These are phyloP conservation scores for Candida tropicalis DNA, from an alignment of 1,139 yeast species.

Conservation along the genomic window DNA sequence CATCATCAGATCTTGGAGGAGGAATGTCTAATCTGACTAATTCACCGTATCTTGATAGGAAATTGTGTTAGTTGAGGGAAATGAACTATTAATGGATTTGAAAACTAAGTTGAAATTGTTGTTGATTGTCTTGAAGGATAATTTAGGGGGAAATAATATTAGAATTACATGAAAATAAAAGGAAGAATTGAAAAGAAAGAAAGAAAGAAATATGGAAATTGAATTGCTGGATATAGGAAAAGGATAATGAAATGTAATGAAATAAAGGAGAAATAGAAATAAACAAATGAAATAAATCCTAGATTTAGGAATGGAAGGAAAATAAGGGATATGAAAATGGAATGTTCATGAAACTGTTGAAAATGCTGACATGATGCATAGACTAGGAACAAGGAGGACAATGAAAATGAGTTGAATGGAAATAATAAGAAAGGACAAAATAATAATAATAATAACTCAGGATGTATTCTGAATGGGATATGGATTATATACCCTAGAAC, in stretches of 20 bases:
- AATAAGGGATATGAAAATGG: conserved; percentile 7
- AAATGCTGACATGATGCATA: conserved; percentile 5
- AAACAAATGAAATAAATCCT: conserved; percentile 4
- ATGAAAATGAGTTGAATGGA: too few relatives aligned
- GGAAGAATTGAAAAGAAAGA: not conserved
- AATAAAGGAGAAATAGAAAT: conserved; percentile 11
- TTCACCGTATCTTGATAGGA: conserved; percentile 53
- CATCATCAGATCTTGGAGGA: conserved; percentile 66
- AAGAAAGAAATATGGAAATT: conserved; percentile 8
- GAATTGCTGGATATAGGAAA: conserved; percentile 11
- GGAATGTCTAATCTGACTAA: conserved; percentile 70
- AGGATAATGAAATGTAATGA: conserved; percentile 1
- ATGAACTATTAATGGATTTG: not conserved
- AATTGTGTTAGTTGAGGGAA: conserved; percentile 14
- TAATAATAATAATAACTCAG: not conserved
- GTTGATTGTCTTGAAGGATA: conserved; percentile 15
- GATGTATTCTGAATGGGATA: not conserved
- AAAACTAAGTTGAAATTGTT: conserved; percentile 5
- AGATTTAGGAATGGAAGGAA: conserved; percentile 8
- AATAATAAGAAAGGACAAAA: too few relatives aligned
- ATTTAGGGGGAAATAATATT: conserved; percentile 9
- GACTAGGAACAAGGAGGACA: conserved; percentile 1
- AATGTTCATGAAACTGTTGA: conserved; percentile 6
- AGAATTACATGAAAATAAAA: not conserved
- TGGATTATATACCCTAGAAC: not conserved